phyloP scores from a whole-genome alignment of 441 rosid species.

The Populus tomentosa region DNA sequence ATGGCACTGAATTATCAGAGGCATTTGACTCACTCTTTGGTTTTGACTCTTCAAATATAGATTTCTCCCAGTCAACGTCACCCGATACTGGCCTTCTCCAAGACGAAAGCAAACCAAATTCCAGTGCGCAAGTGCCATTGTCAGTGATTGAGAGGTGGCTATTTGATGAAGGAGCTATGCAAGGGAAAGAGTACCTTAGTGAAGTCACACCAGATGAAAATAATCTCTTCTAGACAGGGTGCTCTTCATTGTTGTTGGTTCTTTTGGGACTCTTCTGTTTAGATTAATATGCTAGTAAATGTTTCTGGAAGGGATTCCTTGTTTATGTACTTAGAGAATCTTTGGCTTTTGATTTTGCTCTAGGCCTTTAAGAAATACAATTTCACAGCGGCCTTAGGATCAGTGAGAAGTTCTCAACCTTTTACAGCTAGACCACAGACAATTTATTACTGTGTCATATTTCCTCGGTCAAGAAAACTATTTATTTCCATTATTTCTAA shows the following conservation, averaged over 20 bases:
- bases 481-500: not conserved
- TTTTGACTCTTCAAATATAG: slow-evolving; percentile 48
- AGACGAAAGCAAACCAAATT: slow-evolving; percentile 50
- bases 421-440: slow-evolving; percentile 15
- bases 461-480: not conserved
- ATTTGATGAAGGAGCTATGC: slow-evolving; percentile 51
- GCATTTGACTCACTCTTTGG: slow-evolving; percentile 41
- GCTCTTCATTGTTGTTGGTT: not conserved
- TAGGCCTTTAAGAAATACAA: slow-evolving; percentile 8
- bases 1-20: slow-evolving; percentile 24
- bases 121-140: slow-evolving; percentile 32
- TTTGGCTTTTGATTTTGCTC: not conserved
- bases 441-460: slow-evolving; percentile 9
- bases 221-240: slow-evolving; percentile 29
- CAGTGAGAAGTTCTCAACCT: slow-evolving; percentile 6
- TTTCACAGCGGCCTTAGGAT: not conserved
- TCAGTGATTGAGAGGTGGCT: slow-evolving; percentile 77
- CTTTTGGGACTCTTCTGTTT: not conserved
- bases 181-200: slow-evolving; percentile 39
- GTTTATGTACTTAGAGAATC: not conserved
- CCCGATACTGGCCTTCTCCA: slow-evolving; percentile 41
- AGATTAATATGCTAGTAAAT: not conserved
- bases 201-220: slow-evolving; percentile 43
- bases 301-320: slow-evolving; percentile 13
- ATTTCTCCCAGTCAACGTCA: slow-evolving; percentile 43